Percentiles rank a stretch among this genome's conserved stretches.
Conservation (phyloP, 805 yeast genomes). For the Myxozyma neotropica region DNA sequence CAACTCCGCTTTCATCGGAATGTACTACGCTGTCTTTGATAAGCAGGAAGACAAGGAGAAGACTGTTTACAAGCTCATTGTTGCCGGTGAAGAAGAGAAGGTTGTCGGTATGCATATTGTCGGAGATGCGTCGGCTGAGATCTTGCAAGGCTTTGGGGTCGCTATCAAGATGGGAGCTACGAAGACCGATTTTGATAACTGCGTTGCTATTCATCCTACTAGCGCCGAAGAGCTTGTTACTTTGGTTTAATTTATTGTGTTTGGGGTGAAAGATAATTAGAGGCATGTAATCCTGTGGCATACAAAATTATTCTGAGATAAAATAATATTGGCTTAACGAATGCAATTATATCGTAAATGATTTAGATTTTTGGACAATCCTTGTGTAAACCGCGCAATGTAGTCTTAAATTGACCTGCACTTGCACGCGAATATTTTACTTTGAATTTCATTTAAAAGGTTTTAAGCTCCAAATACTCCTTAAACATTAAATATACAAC, state of each 20-base stretch:
- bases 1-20: constrained; percentile 79
- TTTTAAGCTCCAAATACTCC: constrained; percentile 8
- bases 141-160: constrained; percentile 97
- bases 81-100: constrained; percentile 80
- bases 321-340: no score
- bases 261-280: no score
- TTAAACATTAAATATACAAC: background rate
- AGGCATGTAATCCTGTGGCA: no score
- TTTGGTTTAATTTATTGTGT: constrained; percentile 55
- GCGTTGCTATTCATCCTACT: constrained; percentile 98
- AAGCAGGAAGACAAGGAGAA: constrained; percentile 70
- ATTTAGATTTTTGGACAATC: no score
- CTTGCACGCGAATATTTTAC: no score
- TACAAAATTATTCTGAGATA: no score
- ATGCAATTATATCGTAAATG: no score
- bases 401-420: no score
- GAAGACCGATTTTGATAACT: constrained; percentile 88
- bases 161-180: constrained; percentile 99
- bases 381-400: no score
- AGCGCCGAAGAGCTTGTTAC: constrained; percentile 98
- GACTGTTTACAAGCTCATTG: constrained; percentile 80
- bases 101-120: constrained; percentile 94
- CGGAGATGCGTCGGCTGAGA: constrained; percentile 90
- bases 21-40: constrained; percentile 88
- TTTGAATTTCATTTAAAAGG: background rate